Evolutionary conservation across 1,284 basidiomycete species (phyloP), one percentile per base, ranked within the genome.

Genomic region (Papiliotrema laurentii): DNA sequence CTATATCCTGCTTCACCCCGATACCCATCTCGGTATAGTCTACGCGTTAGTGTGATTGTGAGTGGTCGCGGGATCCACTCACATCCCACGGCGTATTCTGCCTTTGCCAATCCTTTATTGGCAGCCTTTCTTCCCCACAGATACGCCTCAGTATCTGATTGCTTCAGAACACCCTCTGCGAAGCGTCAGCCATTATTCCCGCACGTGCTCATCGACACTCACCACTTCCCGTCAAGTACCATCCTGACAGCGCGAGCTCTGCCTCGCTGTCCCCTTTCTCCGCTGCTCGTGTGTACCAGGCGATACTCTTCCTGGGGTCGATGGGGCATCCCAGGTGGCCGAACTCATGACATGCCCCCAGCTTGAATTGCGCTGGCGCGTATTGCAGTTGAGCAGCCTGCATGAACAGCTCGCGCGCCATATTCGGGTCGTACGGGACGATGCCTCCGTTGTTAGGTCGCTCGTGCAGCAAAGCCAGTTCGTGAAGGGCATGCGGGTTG

Each of bases 211-310:
- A 13, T 37, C 11, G 11, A 14, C 13, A 62, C 66, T 59, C 56
- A 71, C 67, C 69, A 64, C 84, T 90, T 38, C 90, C 90, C 0
- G 90, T 93, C 50, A 97, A 76, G 76, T 97, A 99, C 96, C 96
- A 98, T 25, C 96, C 96, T 58, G 88, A 92, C 53, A 98, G 75
- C 14, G 94, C 93, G 43, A 99, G 79, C 75, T 98, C 96, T 2
- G 91, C 90, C 71, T 97, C 92, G 1, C 89, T 79, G 69, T 94
- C 86, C 5, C 91, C 93, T 71, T 92, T 91, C 74, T 94, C 90
- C 18, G 94, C 93, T 9, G 96, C 94, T 65, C 89, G 91, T 22
- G 94, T 97, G 72, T 97, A 97, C 94, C 96, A 99, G 3, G 89
- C 92, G 60, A 99, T 97, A 42, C 87, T 91, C 50, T 89, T 80